Percentiles rank a stretch among this genome's conserved stretches.
These are phyloP conservation scores for Carex myosuroides DNA, from an alignment of 176 grass and related monocot genomes.

Conservation along the genomic window DNA sequence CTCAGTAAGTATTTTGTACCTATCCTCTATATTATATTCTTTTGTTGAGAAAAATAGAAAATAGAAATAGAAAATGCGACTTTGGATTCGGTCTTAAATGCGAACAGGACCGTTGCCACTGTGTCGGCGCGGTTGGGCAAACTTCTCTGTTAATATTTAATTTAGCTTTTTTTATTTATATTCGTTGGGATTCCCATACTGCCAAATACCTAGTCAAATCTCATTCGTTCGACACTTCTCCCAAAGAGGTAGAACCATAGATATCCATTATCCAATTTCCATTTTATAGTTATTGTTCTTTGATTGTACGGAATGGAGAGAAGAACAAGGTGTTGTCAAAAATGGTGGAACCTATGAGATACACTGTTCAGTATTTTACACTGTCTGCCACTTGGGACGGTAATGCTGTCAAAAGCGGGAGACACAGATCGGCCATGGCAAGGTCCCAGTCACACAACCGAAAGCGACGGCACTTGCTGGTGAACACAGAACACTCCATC, in stretches of 20 bases:
- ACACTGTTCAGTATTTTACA: neutral
- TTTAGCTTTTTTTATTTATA: neutral
- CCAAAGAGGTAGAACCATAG: too few species aligned
- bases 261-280: neutral
- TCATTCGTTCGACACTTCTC: neutral
- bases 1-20: constrained; percentile 20
- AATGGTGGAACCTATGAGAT: neutral
- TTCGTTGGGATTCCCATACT: neutral
- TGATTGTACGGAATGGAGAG: neutral
- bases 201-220: neutral
- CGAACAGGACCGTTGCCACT: neutral
- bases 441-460: neutral
- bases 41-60: neutral
- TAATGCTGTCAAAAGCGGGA: neutral
- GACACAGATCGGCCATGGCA: neutral
- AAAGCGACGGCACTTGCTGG: neutral
- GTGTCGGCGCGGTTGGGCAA: constrained; percentile 2
- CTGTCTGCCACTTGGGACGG: neutral
- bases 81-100: neutral
- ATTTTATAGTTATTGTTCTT: neutral
- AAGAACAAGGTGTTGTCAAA: neutral
- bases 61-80: neutral
- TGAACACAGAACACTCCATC: neutral
- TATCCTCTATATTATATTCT: neutral
- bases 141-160: neutral